Evolutionary conservation across 768 basidiomycete species (phyloP), one percentile per base, ranked within the genome.

Genomic region (Serendipita indica): DNA sequence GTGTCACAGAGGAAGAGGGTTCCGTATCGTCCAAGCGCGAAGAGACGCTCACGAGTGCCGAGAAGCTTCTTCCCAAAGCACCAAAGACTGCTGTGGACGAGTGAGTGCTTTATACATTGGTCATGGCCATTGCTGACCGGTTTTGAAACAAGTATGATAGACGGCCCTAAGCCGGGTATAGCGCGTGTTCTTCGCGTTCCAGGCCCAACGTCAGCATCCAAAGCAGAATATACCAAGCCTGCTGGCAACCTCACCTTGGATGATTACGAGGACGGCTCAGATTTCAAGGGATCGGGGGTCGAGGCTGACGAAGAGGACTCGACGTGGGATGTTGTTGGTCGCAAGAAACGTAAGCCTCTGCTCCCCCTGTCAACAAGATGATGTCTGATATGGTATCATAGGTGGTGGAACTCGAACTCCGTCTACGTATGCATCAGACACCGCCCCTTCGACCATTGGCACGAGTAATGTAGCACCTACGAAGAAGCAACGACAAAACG

Each of bases 301-400:
- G 80, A 78, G 3, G 83, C 81, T 60, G 80, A 77, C 27, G 86
- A 85, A 66, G 86, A 86, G 58, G 86, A 83, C 56, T 84, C 81
- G 2, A 75, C 73, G 16, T 89, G 87, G 89, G 84, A 80, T 22
- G 78, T 87, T 39, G 86, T 90, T 63, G 78, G 76, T 59, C 67
- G 69, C 35, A 74, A 72, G 58, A 33, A 65, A 58, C 65, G 70
- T 72, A 57, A 43, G 69, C n/a, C n/a, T n/a, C n/a, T 69, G 39
- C 35, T 60, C 33, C 30, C 33, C 20, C 18, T 28, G 46, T 63
- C 69, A 25, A 73, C 78, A 79, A 68, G 60, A 73, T 49, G 57
- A 30, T 25, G 34, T 35, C 18, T 3, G 16, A 22, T 57, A 35
- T 14, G 5, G 14, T 46, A 28, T 45, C 57, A 25, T 32, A n/a